Base-by-base conservation (phyloP, 169 alveolate species). In the Plasmodium chabaudi region DNA sequence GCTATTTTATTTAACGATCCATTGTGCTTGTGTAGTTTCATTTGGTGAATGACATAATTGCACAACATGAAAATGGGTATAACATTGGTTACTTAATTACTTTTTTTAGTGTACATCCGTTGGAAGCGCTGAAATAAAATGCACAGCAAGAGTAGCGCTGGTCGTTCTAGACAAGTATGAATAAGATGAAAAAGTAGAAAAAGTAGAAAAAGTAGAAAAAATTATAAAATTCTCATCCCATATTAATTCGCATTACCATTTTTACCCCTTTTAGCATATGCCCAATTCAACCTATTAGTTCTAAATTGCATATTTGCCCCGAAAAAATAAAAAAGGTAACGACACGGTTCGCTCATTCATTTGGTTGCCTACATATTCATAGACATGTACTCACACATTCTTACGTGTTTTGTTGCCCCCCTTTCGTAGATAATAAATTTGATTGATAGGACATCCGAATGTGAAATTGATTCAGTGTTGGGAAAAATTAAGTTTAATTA, bases 111-210 rank as follows among this genome's bases (percentile, higher is more conserved):
- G 90, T 68, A 82, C 90, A 6, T 47, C 84, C 0, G 90, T 17
- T 15, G 90, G 90, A 68, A 82, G 90, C 21, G 90, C 90, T 9
- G 90, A 82, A 60, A 82, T 82, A 64, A 82, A 82, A n/a, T 82
- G 90, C 73, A 82, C 90, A 15, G 84, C 90, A 15, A 65, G 90
- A 47, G 90, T 82, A 13, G 86, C 90, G 1, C 21, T 82, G 63
- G 90, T 82, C 17, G 90, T 82, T 39, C 57, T 82, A 34, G 90
- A 82, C 63, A 82, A 82, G 88, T 77, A 21, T 19, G 68, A 19
- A 27, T 5, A 39, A 61, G 9, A 19, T 13, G 27, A 60, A 19
- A 17, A 12, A 6, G 0, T 57, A 5, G 0, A 34, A 3, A 34
- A 34, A 34, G n/a, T n/a, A 12, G 27, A 60, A 19, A 17, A 12